Evolutionary conservation across 2,329 filamentous ascomycete species (phyloP).

Genomic region (Aspergillus candidus): DNA sequence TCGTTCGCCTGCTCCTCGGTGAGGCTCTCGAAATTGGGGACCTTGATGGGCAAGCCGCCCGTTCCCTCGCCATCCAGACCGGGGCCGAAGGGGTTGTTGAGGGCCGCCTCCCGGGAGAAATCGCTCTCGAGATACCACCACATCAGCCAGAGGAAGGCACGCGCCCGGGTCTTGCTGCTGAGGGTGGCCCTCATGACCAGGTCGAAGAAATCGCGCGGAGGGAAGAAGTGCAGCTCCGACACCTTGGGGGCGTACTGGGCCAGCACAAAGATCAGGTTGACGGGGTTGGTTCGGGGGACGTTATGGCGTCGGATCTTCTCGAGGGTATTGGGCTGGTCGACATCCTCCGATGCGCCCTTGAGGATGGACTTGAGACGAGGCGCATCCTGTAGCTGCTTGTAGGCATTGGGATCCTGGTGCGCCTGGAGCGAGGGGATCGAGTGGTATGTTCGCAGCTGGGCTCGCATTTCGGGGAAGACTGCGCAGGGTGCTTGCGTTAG

Average conservation of each 20-base stretch:
- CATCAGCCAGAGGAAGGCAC: slow-evolving; percentile 93
- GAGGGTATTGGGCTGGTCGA: slow-evolving; percentile 74
- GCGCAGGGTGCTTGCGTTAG: slow-evolving; percentile 10
- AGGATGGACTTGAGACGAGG: slow-evolving; percentile 93
- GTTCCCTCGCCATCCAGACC: slow-evolving; percentile 40
- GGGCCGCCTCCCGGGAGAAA: slow-evolving; percentile 79
- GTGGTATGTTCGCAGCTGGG: slow-evolving; percentile 94
- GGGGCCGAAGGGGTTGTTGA: slow-evolving; percentile 82
- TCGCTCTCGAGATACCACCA: slow-evolving; percentile 99
- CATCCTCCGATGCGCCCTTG: slow-evolving; percentile 91
- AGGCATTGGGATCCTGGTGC: slow-evolving; percentile 87
- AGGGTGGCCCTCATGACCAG: slow-evolving; percentile 85
- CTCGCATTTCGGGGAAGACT: slow-evolving; percentile 99
- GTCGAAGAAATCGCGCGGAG: slow-evolving; percentile 86
- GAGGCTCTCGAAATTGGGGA: slow-evolving; percentile 43
- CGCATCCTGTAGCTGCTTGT: slow-evolving; percentile 96
- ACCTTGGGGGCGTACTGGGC: slow-evolving; percentile 85
- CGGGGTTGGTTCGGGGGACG: slow-evolving; percentile 84
- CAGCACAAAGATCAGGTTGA: slow-evolving; percentile 94
- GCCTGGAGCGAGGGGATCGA: slow-evolving; percentile 95
- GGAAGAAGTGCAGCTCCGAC: slow-evolving; percentile 85
- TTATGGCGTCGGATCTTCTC: slow-evolving; percentile 67
- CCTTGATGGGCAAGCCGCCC: slow-evolving; percentile 41
- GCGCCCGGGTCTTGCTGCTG: slow-evolving; percentile 74
- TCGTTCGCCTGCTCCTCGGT: slow-evolving; percentile 46